A percentile compares a stretch with the other conserved stretches of the same genome.
Conservation (phyloP, 495 filamentous ascomycete genomes). For the Pyrenopolyporus hunteri region DNA sequence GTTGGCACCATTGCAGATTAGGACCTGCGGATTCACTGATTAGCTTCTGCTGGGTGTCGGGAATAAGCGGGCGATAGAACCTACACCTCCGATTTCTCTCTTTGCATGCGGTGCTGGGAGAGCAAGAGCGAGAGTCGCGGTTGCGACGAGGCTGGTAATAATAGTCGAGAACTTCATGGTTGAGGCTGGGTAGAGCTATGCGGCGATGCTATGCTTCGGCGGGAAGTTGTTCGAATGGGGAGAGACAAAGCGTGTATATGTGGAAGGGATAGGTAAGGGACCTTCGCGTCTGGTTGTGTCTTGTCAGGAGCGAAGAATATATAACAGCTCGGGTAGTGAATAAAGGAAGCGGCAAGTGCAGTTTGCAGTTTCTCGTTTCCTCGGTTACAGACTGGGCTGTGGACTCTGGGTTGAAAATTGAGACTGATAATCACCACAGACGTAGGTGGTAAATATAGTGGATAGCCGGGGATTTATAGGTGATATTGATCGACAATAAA, state of each 20-base stretch:
- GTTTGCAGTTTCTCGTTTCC: conserved; percentile 3
- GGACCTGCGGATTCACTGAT: conserved; percentile 36
- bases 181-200: not conserved
- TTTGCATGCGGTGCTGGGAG: conserved; percentile 23
- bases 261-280: conserved; percentile 8
- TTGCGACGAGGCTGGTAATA: conserved; percentile 28
- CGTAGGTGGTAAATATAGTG: conserved; percentile 5
- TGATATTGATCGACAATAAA: conserved; percentile 27
- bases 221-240: not conserved
- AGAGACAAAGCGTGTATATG: not conserved
- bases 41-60: not conserved
- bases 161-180: conserved; percentile 33
- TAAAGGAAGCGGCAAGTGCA: conserved; percentile 9
- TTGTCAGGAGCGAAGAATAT: conserved; percentile 4
- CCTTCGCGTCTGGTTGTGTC: not conserved
- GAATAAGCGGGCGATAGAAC: conserved; percentile 15
- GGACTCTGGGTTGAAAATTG: not conserved
- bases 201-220: conserved; percentile 6
- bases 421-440: conserved; percentile 12
- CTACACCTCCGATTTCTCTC: conserved; percentile 44
- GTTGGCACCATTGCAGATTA: conserved; percentile 51
- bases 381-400: not conserved
- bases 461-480: conserved; percentile 19
- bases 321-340: not conserved
- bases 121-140: conserved; percentile 26